A percentile compares a stretch with the other conserved stretches of the same genome.
Conservation (phyloP, 2,329 filamentous ascomycete genomes). For the Diatrype stigma region DNA sequence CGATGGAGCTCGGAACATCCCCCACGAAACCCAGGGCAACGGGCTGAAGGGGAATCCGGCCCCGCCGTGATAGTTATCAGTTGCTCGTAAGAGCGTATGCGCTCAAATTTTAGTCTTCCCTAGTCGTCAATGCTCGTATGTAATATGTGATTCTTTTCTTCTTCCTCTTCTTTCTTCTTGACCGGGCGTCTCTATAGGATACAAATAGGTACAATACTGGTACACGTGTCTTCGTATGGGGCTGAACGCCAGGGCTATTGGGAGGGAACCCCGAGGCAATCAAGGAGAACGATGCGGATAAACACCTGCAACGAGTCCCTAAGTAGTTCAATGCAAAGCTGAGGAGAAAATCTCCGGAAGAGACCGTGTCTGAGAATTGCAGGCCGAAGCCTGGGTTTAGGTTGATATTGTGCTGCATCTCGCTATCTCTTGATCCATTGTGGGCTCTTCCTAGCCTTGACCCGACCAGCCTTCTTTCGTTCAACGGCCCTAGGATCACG, state of each 20-base stretch:
- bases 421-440: constrained; percentile 85
- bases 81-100: too few species aligned
- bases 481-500: constrained; percentile 89
- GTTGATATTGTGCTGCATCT: not conserved
- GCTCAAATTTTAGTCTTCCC: not conserved
- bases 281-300: too few species aligned
- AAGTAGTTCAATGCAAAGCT: not conserved
- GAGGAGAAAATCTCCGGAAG: constrained; percentile 1
- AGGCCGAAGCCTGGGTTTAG: not conserved
- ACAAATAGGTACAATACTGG: not conserved
- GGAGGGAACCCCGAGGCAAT: not conserved
- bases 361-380: constrained; percentile 3
- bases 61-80: too few species aligned
- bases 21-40: too few species aligned
- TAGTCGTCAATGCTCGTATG: not conserved
- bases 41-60: too few species aligned
- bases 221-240: not conserved
- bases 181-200: not conserved
- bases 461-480: constrained; percentile 93
- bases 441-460: constrained; percentile 97
- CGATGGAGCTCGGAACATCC: too few species aligned
- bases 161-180: not conserved
- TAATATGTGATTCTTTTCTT: not conserved
- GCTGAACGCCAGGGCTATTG: not conserved
- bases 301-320: not conserved